Evolutionary conservation across 495 filamentous ascomycete species (phyloP).

Genomic region (Hypoxylon fragiforme): DNA sequence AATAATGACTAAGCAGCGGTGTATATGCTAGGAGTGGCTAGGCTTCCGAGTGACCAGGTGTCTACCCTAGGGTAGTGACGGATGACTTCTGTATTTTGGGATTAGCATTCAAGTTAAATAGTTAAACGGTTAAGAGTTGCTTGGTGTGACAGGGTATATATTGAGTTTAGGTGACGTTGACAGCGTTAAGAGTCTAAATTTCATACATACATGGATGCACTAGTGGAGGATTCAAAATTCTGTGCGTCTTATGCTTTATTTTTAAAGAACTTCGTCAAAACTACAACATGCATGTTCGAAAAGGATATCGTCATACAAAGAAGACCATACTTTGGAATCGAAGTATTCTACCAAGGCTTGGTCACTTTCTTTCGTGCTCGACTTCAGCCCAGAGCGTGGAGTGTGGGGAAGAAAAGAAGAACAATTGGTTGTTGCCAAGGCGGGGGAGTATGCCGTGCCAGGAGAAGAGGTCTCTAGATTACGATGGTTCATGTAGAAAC

Average conservation of each 20-base stretch:
- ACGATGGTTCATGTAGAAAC: constrained; percentile 18
- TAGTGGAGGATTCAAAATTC: too few relatives aligned
- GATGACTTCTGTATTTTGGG: not conserved
- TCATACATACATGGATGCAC: too few relatives aligned
- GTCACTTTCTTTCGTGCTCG: not conserved
- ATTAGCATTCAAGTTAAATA: not conserved
- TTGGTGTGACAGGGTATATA: not conserved
- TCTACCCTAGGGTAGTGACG: too few relatives aligned
- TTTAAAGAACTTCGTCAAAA: not conserved
- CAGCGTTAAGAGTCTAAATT: not conserved
- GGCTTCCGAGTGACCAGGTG: too few relatives aligned
- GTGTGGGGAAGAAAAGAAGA: constrained; percentile 19
- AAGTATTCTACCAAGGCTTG: too few relatives aligned
- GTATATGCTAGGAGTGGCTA: too few relatives aligned
- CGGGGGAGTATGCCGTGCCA: constrained; percentile 26
- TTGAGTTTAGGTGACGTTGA: constrained; percentile 15
- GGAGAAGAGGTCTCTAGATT: constrained; percentile 24
- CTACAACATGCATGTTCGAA: too few relatives aligned
- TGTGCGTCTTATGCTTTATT: not conserved
- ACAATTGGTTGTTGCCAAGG: constrained; percentile 18
- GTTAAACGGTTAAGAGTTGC: not conserved
- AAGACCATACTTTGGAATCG: too few relatives aligned
- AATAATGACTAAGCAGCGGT: too few relatives aligned
- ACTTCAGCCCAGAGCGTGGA: constrained; percentile 5
- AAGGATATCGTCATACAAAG: too few relatives aligned